Evolutionary conservation across 805 yeast genomes (phyloP), one percentile per base, ranked within the genome.

Genomic region (Wickerhamiella spandovensis): DNA sequence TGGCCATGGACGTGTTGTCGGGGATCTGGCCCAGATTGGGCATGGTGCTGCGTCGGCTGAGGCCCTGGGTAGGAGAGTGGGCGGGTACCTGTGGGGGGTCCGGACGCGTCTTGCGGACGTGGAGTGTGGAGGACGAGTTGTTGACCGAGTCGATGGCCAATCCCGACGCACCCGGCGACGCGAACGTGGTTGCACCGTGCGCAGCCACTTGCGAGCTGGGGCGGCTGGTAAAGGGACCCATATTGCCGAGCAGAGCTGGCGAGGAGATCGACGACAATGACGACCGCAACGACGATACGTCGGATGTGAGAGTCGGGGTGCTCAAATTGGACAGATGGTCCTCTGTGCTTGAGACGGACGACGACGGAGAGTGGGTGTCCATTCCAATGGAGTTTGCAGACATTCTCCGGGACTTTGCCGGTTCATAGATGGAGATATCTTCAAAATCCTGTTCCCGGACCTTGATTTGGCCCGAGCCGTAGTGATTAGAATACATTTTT

Each of bases 1-100:
- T 54, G 6, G 63, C 63, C 61, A 58, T 57, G 7, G 59, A 54
- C 9, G 61, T 58, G 13, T 46, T 55, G 37, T 59, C 61, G 13
- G 37, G 18, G 9, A 44, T 5, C 24, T 18, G 10, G 38, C 23
- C 22, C 18, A 44, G 23, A 15, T 44, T 23, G n/a, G 46, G 38
- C 37, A n/a, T 28, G 12, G 30, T 24, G 39, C 39, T 35, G 39
- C 39, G 39, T 9, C 43, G 43, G 22, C 12, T 17, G 22, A 39
- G 24, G n/a, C 24, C 43, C 12, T n/a, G 20, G 15, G 7, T 18
- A 12, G 24, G 24, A n/a, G 24, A 23, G 20, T 15, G 15, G 18
- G 39, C 6, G 9, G 30, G 30, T 10, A 7, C 30, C 10, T 25
- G 6, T 6, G 30, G 39, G 3, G 39, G 6, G 3, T 15, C 39